A percentile compares a stretch with the other conserved stretches of the same genome.
These are phyloP conservation scores for Alternaria gansuensis DNA, from an alignment of 2,329 filamentous ascomycete species.

Conservation along the genomic window DNA sequence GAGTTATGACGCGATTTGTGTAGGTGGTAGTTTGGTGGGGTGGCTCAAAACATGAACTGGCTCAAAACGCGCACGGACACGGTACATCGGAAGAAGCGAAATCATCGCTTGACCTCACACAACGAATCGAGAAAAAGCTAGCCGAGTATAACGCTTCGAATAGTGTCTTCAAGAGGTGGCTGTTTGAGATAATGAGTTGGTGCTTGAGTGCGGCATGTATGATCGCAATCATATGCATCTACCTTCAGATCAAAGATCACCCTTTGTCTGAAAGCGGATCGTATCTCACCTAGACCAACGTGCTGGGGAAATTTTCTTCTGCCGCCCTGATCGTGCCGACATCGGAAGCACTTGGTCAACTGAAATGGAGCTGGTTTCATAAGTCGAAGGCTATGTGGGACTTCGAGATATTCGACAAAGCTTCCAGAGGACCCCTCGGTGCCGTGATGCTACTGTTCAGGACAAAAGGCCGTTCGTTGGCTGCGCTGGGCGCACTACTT, in stretches of 20 bases:
- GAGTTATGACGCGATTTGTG: no score
- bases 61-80: no score
- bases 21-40: no score
- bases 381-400: conserved; percentile 34
- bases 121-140: neutral
- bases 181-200: neutral
- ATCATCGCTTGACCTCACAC: neutral
- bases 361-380: conserved; percentile 47
- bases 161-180: neutral
- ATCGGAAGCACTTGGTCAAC: conserved; percentile 43
- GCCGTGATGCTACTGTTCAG: conserved; percentile 30
- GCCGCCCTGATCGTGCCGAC: conserved; percentile 39
- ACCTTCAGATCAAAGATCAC: neutral
- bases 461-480: conserved; percentile 33
- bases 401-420: conserved; percentile 48
- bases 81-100: neutral
- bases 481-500: conserved; percentile 31
- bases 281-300: no score
- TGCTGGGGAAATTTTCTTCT: no score
- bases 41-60: no score
- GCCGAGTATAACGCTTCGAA: neutral
- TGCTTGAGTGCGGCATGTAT: neutral
- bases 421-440: conserved; percentile 36
- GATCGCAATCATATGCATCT: neutral
- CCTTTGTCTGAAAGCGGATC: no score